A percentile compares a stretch with the other conserved stretches of the same genome.
Conservation (phyloP, 257 asterid species). For the Ocimum tenuiflorum region DNA sequence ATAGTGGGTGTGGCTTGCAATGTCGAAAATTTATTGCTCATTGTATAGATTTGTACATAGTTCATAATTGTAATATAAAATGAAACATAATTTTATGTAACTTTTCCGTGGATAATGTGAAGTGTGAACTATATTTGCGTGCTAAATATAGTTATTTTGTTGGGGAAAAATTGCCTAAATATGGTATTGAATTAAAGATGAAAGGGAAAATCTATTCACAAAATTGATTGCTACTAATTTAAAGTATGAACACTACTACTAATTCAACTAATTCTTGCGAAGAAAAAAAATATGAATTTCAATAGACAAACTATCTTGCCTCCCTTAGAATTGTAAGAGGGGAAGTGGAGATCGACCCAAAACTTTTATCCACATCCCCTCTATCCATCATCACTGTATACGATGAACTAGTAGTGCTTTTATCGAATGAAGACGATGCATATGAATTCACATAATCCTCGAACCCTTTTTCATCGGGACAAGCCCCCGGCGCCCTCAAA, state of each 20-base stretch:
- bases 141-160: no score
- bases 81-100: no score
- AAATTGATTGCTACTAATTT: neutral
- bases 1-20: no score
- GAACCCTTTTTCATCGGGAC: conserved; percentile 27
- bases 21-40: no score
- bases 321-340: conserved; percentile 26
- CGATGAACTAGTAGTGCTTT: conserved; percentile 23
- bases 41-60: no score
- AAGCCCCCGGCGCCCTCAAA: conserved; percentile 31
- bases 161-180: no score
- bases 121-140: no score
- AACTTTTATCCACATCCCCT: conserved; percentile 33
- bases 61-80: no score
- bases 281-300: neutral
- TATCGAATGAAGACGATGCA: conserved; percentile 37
- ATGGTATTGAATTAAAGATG: no score
- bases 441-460: conserved; percentile 44
- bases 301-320: conserved; percentile 27
- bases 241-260: neutral
- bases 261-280: neutral
- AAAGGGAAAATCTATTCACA: no score
- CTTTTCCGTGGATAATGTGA: no score
- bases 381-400: neutral
- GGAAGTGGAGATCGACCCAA: conserved; percentile 28